Conservation (phyloP, 305 asterid genomes). For the Lippia alba region DNA sequence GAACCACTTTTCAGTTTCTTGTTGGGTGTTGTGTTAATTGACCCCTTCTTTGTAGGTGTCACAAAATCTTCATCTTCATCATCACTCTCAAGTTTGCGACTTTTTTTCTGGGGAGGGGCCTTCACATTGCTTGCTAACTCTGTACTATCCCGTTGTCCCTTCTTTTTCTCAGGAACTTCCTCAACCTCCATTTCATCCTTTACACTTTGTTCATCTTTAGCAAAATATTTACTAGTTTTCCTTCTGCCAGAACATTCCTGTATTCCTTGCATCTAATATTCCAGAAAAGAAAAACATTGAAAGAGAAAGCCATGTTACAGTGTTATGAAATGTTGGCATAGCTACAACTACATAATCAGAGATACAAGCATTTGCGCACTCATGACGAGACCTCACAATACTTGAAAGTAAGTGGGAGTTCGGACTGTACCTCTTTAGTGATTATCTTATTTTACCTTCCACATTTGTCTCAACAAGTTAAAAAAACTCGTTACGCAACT, state of each 20-base stretch:
- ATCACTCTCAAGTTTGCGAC: constrained; percentile 62
- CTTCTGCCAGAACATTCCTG: constrained; percentile 74
- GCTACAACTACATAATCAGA: constrained; percentile 4
- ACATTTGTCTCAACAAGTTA: constrained; percentile 2
- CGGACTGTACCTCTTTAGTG: constrained; percentile 2
- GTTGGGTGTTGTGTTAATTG: constrained; percentile 57
- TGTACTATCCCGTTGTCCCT: constrained; percentile 48
- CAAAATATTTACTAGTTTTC: constrained; percentile 95
- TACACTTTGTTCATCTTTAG: constrained; percentile 49
- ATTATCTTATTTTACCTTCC: constrained; percentile 14
- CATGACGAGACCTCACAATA: not conserved
- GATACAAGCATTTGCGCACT: not conserved
- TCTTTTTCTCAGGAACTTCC: constrained; percentile 64
- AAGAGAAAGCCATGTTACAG: not conserved
- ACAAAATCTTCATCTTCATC: constrained; percentile 81
- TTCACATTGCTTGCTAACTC: constrained; percentile 46
- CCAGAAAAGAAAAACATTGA: not conserved
- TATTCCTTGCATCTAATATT: constrained; percentile 59
- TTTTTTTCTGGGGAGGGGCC: constrained; percentile 64
- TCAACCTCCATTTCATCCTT: constrained; percentile 65
- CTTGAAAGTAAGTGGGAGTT: not conserved
- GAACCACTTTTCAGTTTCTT: constrained; percentile 77
- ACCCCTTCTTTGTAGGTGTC: constrained; percentile 53
- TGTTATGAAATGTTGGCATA: constrained; percentile 22
- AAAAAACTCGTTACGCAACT: not conserved